These are phyloP conservation scores for Plantago elongata DNA, from an alignment of 257 asterid species.

Conservation along the genomic window DNA sequence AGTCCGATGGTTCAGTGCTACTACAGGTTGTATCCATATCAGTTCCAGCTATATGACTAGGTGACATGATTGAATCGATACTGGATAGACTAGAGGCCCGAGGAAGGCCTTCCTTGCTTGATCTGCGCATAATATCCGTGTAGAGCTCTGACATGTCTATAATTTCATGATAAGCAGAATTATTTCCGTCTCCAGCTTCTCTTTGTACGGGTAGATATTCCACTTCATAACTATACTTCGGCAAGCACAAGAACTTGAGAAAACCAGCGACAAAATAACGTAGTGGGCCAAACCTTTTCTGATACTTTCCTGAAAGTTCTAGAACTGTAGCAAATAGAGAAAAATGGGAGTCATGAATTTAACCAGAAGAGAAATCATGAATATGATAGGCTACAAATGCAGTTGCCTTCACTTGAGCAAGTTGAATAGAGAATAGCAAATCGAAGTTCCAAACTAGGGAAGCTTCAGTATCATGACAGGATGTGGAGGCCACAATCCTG, in stretches of 20 bases:
- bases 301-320: constrained; percentile 92
- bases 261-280: constrained; percentile 97
- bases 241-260: constrained; percentile 88
- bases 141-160: constrained; percentile 87
- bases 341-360: background rate
- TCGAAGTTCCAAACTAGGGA: too few species aligned
- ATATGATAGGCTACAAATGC: too few species aligned
- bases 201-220: constrained; percentile 76
- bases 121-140: constrained; percentile 88
- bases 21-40: constrained; percentile 72
- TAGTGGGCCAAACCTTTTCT: constrained; percentile 89
- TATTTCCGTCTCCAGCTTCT: constrained; percentile 50
- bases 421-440: too few species aligned
- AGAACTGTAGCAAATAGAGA: constrained; percentile 50
- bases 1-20: constrained; percentile 91
- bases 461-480: too few species aligned
- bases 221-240: constrained; percentile 83
- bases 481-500: too few species aligned
- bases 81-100: constrained; percentile 96
- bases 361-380: too few species aligned
- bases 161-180: constrained; percentile 38
- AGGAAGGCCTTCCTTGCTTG: constrained; percentile 93
- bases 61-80: constrained; percentile 89
- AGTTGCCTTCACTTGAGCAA: too few species aligned
- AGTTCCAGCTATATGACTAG: constrained; percentile 63